These are phyloP conservation scores for Wickerhamiella azymoides DNA, from an alignment of 805 yeast genomes.

Conservation along the genomic window DNA sequence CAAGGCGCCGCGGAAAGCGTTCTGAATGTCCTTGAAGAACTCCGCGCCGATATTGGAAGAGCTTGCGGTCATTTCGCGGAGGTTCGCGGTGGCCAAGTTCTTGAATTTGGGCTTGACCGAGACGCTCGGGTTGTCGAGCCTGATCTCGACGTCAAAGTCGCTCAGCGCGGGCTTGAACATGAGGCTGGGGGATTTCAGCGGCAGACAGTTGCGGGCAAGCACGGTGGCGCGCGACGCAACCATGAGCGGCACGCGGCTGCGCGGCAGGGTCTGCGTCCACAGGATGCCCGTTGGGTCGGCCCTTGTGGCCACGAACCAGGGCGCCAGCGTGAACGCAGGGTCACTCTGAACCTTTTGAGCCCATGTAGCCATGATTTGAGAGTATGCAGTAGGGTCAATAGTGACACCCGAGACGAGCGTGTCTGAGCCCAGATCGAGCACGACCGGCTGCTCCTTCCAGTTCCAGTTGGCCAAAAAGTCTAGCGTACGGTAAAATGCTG, in stretches of 20 bases:
- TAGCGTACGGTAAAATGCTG: slow-evolving; percentile 68
- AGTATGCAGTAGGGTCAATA: slow-evolving; percentile 46
- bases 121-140: slow-evolving; percentile 35
- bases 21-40: slow-evolving; percentile 45
- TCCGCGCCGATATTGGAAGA: slow-evolving; percentile 47
- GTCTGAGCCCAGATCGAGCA: slow-evolving; percentile 33
- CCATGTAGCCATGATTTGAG: slow-evolving; percentile 49
- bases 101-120: slow-evolving; percentile 29
- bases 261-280: slow-evolving; percentile 53
- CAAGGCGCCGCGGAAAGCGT: slow-evolving; percentile 50
- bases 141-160: slow-evolving; percentile 73
- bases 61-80: slow-evolving; percentile 25
- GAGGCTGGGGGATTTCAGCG: slow-evolving; percentile 27
- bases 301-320: slow-evolving; percentile 69
- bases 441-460: slow-evolving; percentile 80
- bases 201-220: slow-evolving; percentile 60
- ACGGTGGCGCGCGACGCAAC: slow-evolving; percentile 83
- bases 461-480: slow-evolving; percentile 73
- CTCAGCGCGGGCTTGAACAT: slow-evolving; percentile 69
- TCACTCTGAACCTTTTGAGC: slow-evolving; percentile 57
- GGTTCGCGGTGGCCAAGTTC: slow-evolving; percentile 25
- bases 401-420: slow-evolving; percentile 22
- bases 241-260: slow-evolving; percentile 38
- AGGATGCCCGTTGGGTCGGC: slow-evolving; percentile 76
- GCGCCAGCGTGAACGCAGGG: slow-evolving; percentile 67